These are phyloP conservation scores for Flagelloscypha sp. DNA, from an alignment of 768 basidiomycete genomes.

Conservation along the genomic window DNA sequence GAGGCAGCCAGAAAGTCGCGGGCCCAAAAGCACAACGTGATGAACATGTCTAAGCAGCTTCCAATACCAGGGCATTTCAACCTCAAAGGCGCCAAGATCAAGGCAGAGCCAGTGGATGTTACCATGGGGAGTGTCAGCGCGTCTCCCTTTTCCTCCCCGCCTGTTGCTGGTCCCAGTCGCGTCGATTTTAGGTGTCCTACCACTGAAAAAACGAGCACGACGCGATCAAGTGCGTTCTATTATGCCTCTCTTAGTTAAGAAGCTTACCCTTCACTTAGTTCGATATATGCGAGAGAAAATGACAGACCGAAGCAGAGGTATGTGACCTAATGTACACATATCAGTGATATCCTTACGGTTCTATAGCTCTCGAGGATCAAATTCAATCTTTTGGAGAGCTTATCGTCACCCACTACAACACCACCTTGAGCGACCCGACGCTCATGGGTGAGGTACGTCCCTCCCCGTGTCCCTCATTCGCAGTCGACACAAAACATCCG, in stretches of 20 bases:
- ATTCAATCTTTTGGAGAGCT: constrained; percentile 83
- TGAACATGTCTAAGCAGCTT: constrained; percentile 23
- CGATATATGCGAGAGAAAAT: constrained; percentile 95
- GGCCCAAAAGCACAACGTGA: constrained; percentile 21
- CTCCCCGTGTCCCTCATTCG: constrained; percentile 1
- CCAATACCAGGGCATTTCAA: constrained; percentile 22
- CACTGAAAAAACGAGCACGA: constrained; percentile 45
- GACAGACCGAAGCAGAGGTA: constrained; percentile 77
- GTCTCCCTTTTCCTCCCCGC: no score
- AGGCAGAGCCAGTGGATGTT: constrained; percentile 24
- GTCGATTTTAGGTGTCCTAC: constrained; percentile 23
- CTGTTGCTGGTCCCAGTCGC: constrained; percentile 18
- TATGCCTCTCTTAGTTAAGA: background rate
- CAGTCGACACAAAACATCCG: constrained; percentile 1
- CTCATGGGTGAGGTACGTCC: constrained; percentile 40
- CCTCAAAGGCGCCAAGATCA: constrained; percentile 33
- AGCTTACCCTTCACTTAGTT: constrained; percentile 32
- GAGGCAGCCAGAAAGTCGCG: constrained; percentile 23
- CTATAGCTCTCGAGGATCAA: constrained; percentile 68
- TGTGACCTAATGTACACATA: constrained; percentile 3
- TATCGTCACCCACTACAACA: constrained; percentile 58
- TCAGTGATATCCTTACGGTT: constrained; percentile 4
- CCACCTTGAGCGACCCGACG: constrained; percentile 69
- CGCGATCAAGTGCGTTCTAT: constrained; percentile 27
- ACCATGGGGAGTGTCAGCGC: no score